A percentile compares a stretch with the other conserved stretches of the same genome.
Conservation (phyloP, 441 rosid genomes). For the Jatropha multifida region DNA sequence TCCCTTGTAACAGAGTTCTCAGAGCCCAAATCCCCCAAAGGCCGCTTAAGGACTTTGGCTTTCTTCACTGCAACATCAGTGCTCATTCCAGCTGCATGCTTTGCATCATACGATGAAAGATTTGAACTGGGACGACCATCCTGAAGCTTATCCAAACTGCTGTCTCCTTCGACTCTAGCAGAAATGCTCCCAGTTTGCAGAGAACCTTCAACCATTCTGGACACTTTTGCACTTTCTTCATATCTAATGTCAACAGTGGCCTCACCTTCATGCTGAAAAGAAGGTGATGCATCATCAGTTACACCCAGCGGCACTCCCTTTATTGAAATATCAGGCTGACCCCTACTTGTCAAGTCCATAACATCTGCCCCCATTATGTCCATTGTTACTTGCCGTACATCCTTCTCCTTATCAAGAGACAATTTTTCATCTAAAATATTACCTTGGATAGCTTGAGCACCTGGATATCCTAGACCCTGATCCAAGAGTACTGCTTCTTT, state of each 20-base stretch:
- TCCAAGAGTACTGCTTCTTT: constrained; percentile 31
- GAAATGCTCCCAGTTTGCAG: constrained; percentile 35
- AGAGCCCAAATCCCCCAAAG: constrained; percentile 38
- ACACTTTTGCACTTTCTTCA: constrained; percentile 36
- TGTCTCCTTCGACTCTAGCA: constrained; percentile 34
- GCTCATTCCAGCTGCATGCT: constrained; percentile 33
- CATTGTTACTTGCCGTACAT: constrained; percentile 17
- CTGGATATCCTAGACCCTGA: constrained; percentile 19
- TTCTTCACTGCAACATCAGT: constrained; percentile 53
- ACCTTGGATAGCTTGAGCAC: constrained; percentile 8
- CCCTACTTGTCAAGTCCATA: constrained; percentile 10
- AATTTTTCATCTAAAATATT: constrained; percentile 24
- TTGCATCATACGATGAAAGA: constrained; percentile 35
- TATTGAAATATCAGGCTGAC: constrained; percentile 22
- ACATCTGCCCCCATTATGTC: constrained; percentile 22
- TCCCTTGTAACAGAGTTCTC: constrained; percentile 40
- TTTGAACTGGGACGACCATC: constrained; percentile 30
- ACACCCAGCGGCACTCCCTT: constrained; percentile 19
- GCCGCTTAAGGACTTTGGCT: constrained; percentile 50
- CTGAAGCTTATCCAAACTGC: constrained; percentile 32
- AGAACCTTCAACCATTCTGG: constrained; percentile 37
- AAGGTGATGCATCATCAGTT: constrained; percentile 15
- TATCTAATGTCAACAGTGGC: constrained; percentile 31
- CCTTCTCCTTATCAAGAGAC: constrained; percentile 21
- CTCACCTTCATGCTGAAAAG: constrained; percentile 33